These are phyloP conservation scores for Plasmodium adleri DNA, from an alignment of 169 alveolate genomes.

Conservation along the genomic window DNA sequence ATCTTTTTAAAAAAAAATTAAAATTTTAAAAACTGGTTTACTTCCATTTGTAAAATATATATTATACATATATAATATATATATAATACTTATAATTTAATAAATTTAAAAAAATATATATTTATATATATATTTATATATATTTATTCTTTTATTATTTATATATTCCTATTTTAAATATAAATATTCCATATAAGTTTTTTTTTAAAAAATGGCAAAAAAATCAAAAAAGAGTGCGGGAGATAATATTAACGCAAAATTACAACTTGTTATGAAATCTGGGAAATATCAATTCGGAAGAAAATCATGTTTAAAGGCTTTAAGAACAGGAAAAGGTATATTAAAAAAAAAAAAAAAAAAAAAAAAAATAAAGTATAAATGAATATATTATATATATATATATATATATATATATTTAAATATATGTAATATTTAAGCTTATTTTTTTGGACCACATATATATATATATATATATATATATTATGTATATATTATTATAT, in stretches of 20 bases:
- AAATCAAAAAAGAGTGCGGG: conserved; percentile 90
- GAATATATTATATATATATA: too few relatives aligned
- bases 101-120: background rate
- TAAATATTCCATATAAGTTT: background rate
- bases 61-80: background rate
- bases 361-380: too few relatives aligned
- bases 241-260: conserved; percentile 95
- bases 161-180: background rate
- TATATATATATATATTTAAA: conserved; percentile 27
- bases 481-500: conserved; percentile 5
- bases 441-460: too few relatives aligned
- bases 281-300: conserved; percentile 97
- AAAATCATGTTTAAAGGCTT: conserved; percentile 95
- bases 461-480: conserved; percentile 28
- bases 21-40: too few relatives aligned
- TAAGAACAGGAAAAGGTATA: conserved; percentile 96
- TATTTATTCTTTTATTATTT: conserved; percentile 1
- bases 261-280: conserved; percentile 97
- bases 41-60: too few relatives aligned
- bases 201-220: conserved; percentile 86
- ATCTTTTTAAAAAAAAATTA: too few relatives aligned
- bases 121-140: background rate
- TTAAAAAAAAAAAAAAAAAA: background rate
- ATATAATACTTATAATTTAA: background rate
- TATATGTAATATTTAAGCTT: background rate